phyloP scores from a whole-genome alignment of 768 basidiomycete genomes.

The Hirschioporus abietinus region DNA sequence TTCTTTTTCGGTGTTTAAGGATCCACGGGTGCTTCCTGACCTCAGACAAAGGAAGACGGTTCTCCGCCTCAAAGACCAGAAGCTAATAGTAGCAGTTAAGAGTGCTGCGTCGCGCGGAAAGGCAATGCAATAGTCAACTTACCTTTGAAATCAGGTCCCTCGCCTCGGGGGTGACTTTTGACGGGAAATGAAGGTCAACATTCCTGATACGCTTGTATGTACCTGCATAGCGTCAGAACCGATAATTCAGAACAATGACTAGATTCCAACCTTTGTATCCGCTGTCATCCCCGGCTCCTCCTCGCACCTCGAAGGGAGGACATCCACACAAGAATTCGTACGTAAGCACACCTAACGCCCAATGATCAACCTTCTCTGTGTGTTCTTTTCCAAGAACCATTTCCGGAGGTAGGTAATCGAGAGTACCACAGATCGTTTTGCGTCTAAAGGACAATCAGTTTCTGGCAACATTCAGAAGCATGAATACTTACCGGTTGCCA shows the following conservation, averaged over 20 bases:
- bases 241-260: background rate
- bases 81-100: conserved; percentile 2
- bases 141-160: conserved; percentile 62
- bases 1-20: conserved; percentile 51
- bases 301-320: conserved; percentile 82
- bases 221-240: conserved; percentile 36
- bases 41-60: conserved; percentile 67
- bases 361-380: conserved; percentile 87
- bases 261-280: conserved; percentile 4
- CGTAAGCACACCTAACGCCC: conserved; percentile 92
- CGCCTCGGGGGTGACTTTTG: conserved; percentile 54
- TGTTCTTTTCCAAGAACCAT: conserved; percentile 95
- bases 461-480: background rate
- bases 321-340: conserved; percentile 91
- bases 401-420: conserved; percentile 97
- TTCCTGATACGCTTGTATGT: conserved; percentile 87
- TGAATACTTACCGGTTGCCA: conserved; percentile 50
- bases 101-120: conserved; percentile 1
- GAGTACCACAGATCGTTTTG: conserved; percentile 89
- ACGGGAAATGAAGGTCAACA: conserved; percentile 73
- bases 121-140: conserved; percentile 17
- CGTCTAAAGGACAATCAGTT: conserved; percentile 30
- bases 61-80: conserved; percentile 50
- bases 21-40: conserved; percentile 87
- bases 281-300: conserved; percentile 41